Conservation (phyloP, 148 eudicot genomes). For the Cornus kousa region DNA sequence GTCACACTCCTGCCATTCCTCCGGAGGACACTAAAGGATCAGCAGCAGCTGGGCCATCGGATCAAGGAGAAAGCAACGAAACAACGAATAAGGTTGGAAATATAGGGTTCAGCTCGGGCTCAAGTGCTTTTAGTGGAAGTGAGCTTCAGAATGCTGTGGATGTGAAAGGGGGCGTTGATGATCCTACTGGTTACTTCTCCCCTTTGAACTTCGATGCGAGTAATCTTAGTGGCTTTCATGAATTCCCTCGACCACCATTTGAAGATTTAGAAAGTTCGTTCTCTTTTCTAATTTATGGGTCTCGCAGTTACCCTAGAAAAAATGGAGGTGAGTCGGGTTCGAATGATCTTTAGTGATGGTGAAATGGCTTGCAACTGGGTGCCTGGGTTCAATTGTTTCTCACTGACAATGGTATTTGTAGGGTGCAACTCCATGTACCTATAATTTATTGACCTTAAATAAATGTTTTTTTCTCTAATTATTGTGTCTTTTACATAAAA, state of each 20-base stretch:
- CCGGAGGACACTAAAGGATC: constrained; percentile 58
- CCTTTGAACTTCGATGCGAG: constrained; percentile 54
- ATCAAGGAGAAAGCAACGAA: constrained; percentile 43
- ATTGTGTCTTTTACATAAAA: neutral
- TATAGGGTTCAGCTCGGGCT: constrained; percentile 37
- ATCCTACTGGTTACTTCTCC: constrained; percentile 52
- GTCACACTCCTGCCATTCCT: constrained; percentile 93
- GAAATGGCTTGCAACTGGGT: constrained; percentile 4
- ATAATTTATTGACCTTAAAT: constrained; percentile 34
- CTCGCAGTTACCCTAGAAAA: constrained; percentile 36
- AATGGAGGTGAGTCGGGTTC: constrained; percentile 42
- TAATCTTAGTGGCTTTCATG: constrained; percentile 58
- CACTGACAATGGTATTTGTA: neutral
- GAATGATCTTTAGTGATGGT: constrained; percentile 37
- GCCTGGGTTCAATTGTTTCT: constrained; percentile 3
- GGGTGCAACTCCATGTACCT: constrained; percentile 20
- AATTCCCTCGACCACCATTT: constrained; percentile 59
- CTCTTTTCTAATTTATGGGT: constrained; percentile 57
- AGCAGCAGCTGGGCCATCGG: constrained; percentile 23
- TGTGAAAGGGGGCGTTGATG: constrained; percentile 43
- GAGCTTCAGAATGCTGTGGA: constrained; percentile 36
- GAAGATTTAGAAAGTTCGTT: constrained; percentile 75
- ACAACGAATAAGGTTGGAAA: constrained; percentile 28
- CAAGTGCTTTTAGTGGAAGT: constrained; percentile 24
- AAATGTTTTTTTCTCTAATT: constrained; percentile 15